Percentiles rank a stretch among this genome's conserved stretches.
Conservation (phyloP, 176 grass and related monocot genomes). For the Hsuehochloa calcarea region DNA sequence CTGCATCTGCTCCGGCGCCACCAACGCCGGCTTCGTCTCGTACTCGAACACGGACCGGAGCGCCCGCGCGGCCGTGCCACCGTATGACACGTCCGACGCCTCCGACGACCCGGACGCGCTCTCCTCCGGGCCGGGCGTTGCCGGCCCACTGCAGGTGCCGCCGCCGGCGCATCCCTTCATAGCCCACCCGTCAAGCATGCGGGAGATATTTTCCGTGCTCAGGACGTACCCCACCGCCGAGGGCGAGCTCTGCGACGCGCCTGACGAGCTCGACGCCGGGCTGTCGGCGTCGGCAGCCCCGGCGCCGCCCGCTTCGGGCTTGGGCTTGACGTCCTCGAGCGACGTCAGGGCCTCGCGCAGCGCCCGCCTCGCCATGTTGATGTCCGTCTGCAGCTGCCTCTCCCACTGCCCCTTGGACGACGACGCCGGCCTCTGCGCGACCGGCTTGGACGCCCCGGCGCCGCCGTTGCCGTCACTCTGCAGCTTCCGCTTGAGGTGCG, state of each 20-base stretch:
- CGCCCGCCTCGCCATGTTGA: constrained; percentile 68
- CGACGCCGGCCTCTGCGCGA: constrained; percentile 27
- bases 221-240: constrained; percentile 45
- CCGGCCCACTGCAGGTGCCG: neutral
- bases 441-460: neutral
- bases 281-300: neutral
- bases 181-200: constrained; percentile 74
- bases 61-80: neutral
- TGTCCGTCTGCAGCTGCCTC: constrained; percentile 73
- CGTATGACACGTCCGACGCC: constrained; percentile 34
- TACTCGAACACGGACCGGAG: constrained; percentile 5
- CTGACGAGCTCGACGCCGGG: constrained; percentile 43
- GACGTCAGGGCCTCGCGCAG: constrained; percentile 59
- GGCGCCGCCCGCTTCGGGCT: neutral
- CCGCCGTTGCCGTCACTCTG: neutral
- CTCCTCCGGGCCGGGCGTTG: constrained; percentile 27
- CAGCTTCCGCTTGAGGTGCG: constrained; percentile 86
- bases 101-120: constrained; percentile 45
- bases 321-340: constrained; percentile 36
- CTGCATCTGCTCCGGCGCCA: constrained; percentile 18
- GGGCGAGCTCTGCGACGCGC: constrained; percentile 37
- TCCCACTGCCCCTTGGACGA: constrained; percentile 85
- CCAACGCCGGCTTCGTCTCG: constrained; percentile 30
- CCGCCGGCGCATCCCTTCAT: neutral
- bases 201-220: constrained; percentile 70